A percentile compares a stretch with the other conserved stretches of the same genome.
Conservation (phyloP, 2,329 filamentous ascomycete species). For the Pseudocercospora cruenta region DNA sequence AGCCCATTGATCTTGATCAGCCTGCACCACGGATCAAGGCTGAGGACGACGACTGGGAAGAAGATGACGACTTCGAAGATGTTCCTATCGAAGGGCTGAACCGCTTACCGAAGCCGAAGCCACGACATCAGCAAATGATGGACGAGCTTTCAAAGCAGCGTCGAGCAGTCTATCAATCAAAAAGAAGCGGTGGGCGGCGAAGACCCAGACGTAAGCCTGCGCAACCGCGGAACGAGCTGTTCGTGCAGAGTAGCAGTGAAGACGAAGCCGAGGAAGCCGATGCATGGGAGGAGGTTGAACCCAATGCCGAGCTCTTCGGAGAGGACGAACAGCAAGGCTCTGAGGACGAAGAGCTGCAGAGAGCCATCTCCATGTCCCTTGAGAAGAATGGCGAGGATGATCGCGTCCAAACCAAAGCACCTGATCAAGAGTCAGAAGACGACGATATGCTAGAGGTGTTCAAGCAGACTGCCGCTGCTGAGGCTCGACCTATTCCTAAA, state of each 20-base stretch:
- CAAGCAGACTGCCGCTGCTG: constrained; percentile 48
- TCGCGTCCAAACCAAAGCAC: neutral
- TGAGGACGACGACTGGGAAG: constrained; percentile 58
- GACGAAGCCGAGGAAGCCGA: constrained; percentile 39
- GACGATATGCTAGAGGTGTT: constrained; percentile 52
- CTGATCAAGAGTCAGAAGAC: constrained; percentile 28
- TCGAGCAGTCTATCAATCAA: constrained; percentile 52
- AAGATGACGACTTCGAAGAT: constrained; percentile 82
- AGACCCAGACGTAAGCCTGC: constrained; percentile 25
- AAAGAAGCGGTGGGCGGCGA: constrained; percentile 29
- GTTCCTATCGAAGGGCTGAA: constrained; percentile 90
- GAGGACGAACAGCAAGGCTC: constrained; percentile 49
- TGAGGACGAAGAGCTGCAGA: constrained; percentile 73
- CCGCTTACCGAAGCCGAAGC: constrained; percentile 68
- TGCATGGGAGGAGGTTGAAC: constrained; percentile 46
- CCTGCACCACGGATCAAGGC: constrained; percentile 54
- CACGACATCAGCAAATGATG: constrained; percentile 29
- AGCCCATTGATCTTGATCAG: constrained; percentile 89
- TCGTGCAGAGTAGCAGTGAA: constrained; percentile 53
- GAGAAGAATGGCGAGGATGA: constrained; percentile 50
- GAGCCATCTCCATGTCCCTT: constrained; percentile 84
- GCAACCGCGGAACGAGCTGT: constrained; percentile 57
- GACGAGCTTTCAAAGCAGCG: constrained; percentile 48
- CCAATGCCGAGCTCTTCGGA: constrained; percentile 61
- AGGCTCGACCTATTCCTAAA: constrained; percentile 49